A percentile compares a stretch with the other conserved stretches of the same genome.
phyloP scores from a whole-genome alignment of 176 grass and related monocot genomes.

The Raddia guianensis region DNA sequence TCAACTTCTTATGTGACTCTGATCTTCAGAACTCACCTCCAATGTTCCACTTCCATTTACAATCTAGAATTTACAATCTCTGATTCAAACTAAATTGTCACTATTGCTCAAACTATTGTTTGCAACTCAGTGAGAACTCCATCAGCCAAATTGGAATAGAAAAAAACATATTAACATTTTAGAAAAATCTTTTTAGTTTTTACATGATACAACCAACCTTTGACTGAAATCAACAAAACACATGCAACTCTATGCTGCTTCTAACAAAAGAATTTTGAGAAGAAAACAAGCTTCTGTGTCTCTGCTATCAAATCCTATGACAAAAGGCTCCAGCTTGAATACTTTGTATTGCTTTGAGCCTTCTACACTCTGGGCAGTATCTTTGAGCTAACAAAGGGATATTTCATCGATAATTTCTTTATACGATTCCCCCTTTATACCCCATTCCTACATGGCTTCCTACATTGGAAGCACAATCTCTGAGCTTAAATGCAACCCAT shows the following conservation, averaged over 20 bases:
- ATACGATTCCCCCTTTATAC: not conserved
- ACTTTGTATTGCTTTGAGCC: too few species aligned
- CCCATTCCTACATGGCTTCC: not conserved
- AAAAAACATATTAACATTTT: constrained; percentile 12
- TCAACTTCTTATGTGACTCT: not conserved
- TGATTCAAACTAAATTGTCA: not conserved
- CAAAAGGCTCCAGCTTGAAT: not conserved
- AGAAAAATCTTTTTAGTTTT: not conserved
- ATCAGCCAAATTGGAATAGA: not conserved
- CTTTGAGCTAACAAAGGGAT: not conserved
- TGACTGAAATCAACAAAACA: not conserved
- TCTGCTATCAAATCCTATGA: not conserved
- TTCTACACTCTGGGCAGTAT: not conserved
- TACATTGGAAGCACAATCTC: constrained; percentile 1
- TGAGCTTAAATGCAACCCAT: not conserved
- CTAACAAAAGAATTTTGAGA: not conserved
- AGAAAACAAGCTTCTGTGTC: not conserved
- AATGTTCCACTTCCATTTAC: not conserved
- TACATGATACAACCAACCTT: not conserved
- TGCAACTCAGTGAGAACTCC: not conserved
- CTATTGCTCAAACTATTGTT: not conserved
- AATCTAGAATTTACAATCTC: not conserved
- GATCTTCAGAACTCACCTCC: not conserved
- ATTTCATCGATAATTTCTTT: not conserved
- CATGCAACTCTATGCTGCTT: not conserved